Conservation (phyloP, 2,329 filamentous ascomycete genomes). For the Fusarium protoensiforme region DNA sequence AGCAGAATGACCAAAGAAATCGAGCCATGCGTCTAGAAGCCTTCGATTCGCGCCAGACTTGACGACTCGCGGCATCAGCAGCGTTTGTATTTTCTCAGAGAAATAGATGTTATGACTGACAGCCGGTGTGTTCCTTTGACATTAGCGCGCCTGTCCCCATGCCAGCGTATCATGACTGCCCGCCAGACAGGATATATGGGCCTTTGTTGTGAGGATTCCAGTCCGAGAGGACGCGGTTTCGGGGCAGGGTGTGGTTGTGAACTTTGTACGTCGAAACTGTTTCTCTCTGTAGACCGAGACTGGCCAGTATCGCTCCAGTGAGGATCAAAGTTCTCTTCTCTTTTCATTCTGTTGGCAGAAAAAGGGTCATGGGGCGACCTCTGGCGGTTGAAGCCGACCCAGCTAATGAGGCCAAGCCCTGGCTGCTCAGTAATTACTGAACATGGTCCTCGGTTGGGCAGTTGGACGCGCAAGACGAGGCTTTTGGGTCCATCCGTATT, state of each 20-base stretch:
- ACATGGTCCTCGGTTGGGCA: background rate
- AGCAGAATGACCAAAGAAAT: background rate
- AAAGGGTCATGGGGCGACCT: background rate
- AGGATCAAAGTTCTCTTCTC: background rate
- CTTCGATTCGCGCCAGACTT: conserved; percentile 15
- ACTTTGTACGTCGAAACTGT: background rate
- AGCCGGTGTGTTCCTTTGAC: background rate
- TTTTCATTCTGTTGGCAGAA: background rate
- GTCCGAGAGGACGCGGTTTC: background rate
- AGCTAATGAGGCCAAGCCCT: conserved; percentile 3
- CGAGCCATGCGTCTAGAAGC: background rate
- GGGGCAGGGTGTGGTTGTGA: background rate
- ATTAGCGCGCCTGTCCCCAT: conserved; percentile 11
- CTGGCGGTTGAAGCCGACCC: background rate
- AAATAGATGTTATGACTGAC: background rate
- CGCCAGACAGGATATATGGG: conserved; percentile 4
- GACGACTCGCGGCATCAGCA: conserved; percentile 14
- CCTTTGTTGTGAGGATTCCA: background rate
- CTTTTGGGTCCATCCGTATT: background rate
- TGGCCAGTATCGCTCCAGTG: background rate
- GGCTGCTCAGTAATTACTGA: background rate
- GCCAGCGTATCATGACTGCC: conserved; percentile 1
- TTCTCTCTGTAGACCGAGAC: background rate
- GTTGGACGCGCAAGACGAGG: background rate
- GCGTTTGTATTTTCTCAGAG: background rate